Conservation (phyloP, 2,329 filamentous ascomycete genomes). For the Trichoderma lentiforme region DNA sequence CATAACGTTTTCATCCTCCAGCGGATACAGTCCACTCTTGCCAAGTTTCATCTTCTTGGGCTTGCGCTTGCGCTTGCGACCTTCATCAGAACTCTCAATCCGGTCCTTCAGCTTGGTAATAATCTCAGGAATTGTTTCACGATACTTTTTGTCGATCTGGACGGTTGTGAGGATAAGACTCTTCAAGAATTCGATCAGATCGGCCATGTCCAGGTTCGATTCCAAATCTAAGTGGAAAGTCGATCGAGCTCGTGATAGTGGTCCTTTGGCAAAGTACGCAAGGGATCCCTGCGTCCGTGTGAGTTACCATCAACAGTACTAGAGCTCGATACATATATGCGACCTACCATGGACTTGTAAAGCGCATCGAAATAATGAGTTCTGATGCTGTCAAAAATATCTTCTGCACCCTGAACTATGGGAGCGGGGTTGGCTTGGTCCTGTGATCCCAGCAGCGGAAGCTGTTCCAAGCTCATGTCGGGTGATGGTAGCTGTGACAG, state of each 20-base stretch:
- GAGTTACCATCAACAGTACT: background rate
- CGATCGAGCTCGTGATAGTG: conserved; percentile 69
- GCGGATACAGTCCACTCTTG: conserved; percentile 65
- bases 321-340: background rate
- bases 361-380: conserved; percentile 58
- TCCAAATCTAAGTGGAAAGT: conserved; percentile 64
- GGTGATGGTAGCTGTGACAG: conserved; percentile 25
- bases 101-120: conserved; percentile 55
- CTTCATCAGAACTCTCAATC: conserved; percentile 54
- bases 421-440: background rate
- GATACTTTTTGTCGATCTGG: conserved; percentile 75
- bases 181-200: conserved; percentile 67
- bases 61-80: conserved; percentile 47
- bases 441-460: background rate
- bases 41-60: conserved; percentile 64
- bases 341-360: conserved; percentile 59
- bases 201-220: conserved; percentile 55
- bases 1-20: conserved; percentile 62
- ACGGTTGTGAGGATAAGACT: conserved; percentile 63
- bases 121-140: conserved; percentile 64
- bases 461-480: conserved; percentile 21
- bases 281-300: conserved; percentile 59
- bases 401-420: conserved; percentile 26
- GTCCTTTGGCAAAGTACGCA: conserved; percentile 81
- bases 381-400: conserved; percentile 57